Base-by-base conservation (phyloP, 192 early-diverging fungal genomes). In the Podila minutissima region DNA sequence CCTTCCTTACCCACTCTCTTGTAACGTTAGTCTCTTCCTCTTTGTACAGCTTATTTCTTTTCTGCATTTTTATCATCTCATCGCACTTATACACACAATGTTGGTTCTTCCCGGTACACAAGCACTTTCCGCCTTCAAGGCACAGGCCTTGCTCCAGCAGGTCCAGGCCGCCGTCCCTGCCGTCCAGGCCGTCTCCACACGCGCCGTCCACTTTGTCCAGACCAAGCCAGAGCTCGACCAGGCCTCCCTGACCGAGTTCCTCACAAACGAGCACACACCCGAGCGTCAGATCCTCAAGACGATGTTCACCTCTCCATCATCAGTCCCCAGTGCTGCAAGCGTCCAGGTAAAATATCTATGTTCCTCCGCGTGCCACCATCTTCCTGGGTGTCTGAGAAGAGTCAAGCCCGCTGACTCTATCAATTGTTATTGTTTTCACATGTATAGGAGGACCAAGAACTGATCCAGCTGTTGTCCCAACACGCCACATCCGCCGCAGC, bases 31-130 rank as follows among this genome's bases (percentile, higher is more conserved):
- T 57, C 35, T 22, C 53, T 55, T 28, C 58, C 38, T 37, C 50
- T 64, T 58, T 59, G 20, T 63, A 24, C 38, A 38, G 57, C 49
- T 41, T 50, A 17, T 29, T 15, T 29, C 31, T 74, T 61, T 26
- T 50, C 15, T 72, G 48, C 53, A 50, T 46, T 61, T 49, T 32
- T n/a, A 24, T 60, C 50, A 28, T 63, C 29, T 33, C 64, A 41
- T 65, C 22, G 20, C 24, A 22, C 17, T 49, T 57, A 50, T 35
- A 41, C 46, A 33, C 22, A 64, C 71, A 58, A 97, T 98, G 94
- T 87, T 98, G 67, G 87, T 96, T 64, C 87, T 98, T n/a, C 93
- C 95, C 60, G 95, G 94, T 57, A 88, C 93, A 50, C 87, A 90
- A 31, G 92, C 95, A 29, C 85, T 96, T 29, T 96, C 97, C 0